Base-by-base conservation (phyloP, 345 rosid species). In the Eucalyptus lansdowneana region DNA sequence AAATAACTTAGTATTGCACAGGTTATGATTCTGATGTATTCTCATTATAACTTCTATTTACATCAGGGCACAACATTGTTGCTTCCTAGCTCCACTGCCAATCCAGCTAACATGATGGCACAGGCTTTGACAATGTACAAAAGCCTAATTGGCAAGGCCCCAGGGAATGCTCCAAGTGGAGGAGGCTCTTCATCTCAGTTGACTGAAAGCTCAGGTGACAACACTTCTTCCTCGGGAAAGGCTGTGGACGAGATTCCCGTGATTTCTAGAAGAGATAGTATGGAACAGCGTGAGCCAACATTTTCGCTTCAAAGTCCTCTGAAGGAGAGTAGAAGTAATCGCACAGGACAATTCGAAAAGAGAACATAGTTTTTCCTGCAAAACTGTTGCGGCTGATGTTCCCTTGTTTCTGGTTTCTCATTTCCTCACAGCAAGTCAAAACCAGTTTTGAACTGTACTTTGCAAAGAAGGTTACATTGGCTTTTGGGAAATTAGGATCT, bases 51-150 rank as follows among this genome's bases (percentile, higher is more conserved):
- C 80, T 24, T 27, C 42, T 86, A 50, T 14, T 81, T 89, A 85
- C 72, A 27, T 47, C 88, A 97, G 99, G 94, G 98, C 81, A 98
- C 98, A 89, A 98, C 99, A 56, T 90, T 98, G 94, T 90, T 97
- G 93, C 98, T 98, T 93, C 99, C 99, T 4, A 94, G 96, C 87
- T 51, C 95, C 72, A 90, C 95, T 87, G 92, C 90, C 45, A 96
- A 94, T 91, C 98, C 98, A 88, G 93, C 97, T 81, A 94, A 62
- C 93, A 91, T 94, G 94, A 94, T 97, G 87, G 97, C 96, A 69
- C 99, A 95, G 93, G 95, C 98, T 91, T 88, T 98, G 76, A 88
- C 94, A 24, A 94, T 97, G 97, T 95, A 96, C 93, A 98, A 96
- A 89, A 92, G 91, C 93, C 87, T 98, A 91, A 89, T 97, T 83